Percentiles rank a stretch among this genome's conserved stretches.
These are phyloP conservation scores for Ambrosiella xylebori DNA, from an alignment of 2,329 filamentous ascomycete species.

Conservation along the genomic window DNA sequence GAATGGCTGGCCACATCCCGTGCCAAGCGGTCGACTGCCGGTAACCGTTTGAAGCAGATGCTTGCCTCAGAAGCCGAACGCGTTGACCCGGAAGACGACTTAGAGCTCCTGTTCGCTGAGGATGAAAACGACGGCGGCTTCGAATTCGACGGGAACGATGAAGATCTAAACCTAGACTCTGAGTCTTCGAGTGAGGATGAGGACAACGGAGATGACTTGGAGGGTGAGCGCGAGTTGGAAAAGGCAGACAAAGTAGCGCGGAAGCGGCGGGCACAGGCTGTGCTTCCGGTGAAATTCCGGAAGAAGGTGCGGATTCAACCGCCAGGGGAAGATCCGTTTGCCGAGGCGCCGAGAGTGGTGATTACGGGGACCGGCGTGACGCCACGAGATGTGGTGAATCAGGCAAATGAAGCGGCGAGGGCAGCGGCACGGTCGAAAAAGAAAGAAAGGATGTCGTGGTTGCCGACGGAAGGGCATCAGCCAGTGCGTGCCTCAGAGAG, in stretches of 20 bases:
- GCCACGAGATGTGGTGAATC: slow-evolving; percentile 18
- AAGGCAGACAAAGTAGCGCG: slow-evolving; percentile 53
- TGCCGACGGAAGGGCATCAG: slow-evolving; percentile 35
- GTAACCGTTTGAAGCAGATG: slow-evolving; percentile 66
- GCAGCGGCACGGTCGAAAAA: slow-evolving; percentile 30
- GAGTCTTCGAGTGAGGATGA: slow-evolving; percentile 71
- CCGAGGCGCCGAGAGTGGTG: not conserved
- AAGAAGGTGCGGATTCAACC: slow-evolving; percentile 63
- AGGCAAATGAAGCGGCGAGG: slow-evolving; percentile 21
- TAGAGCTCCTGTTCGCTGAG: slow-evolving; percentile 62
- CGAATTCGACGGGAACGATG: slow-evolving; percentile 38
- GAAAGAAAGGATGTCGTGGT: slow-evolving; percentile 42
- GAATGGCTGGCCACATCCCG: slow-evolving; percentile 61
- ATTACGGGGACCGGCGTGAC: slow-evolving; percentile 19
- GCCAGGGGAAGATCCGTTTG: slow-evolving; percentile 15
- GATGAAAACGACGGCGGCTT: slow-evolving; percentile 53
- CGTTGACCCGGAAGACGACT: slow-evolving; percentile 42
- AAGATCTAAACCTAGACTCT: slow-evolving; percentile 71
- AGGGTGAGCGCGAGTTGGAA: slow-evolving; percentile 76
- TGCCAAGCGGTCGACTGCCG: slow-evolving; percentile 61
- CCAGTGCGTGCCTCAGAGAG: slow-evolving; percentile 42
- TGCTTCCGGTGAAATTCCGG: slow-evolving; percentile 50
- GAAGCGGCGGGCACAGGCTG: slow-evolving; percentile 57
- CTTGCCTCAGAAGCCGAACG: slow-evolving; percentile 42
- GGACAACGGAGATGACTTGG: slow-evolving; percentile 46